A percentile compares a stretch with the other conserved stretches of the same genome.
These are phyloP conservation scores for Heterobasidion irregulare DNA, from an alignment of 1,284 basidiomycete genomes.

Conservation along the genomic window DNA sequence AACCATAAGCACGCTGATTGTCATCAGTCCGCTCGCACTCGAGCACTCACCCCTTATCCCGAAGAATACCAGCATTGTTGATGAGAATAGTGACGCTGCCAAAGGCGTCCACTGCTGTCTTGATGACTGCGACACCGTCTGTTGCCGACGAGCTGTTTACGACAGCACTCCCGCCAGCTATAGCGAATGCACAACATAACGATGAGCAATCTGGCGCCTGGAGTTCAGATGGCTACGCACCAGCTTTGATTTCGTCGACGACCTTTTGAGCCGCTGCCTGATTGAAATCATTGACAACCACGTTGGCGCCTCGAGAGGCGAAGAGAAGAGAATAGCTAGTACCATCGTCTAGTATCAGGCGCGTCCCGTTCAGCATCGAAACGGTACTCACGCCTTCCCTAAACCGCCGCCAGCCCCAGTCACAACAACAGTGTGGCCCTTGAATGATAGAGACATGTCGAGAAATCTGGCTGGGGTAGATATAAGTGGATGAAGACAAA, in stretches of 20 bases:
- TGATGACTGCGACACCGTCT: conserved; percentile 83
- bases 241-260: conserved; percentile 82
- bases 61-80: conserved; percentile 96
- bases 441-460: conserved; percentile 68
- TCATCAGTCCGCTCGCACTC: conserved; percentile 1
- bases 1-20: background rate
- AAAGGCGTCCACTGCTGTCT: conserved; percentile 84
- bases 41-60: conserved; percentile 62
- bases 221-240: conserved; percentile 33
- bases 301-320: conserved; percentile 85
- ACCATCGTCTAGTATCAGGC: background rate
- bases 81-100: conserved; percentile 80
- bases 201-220: background rate
- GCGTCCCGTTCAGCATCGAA: background rate
- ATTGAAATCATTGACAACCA: conserved; percentile 95
- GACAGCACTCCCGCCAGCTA: conserved; percentile 84
- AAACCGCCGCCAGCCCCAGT: conserved; percentile 96
- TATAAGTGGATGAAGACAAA: background rate
- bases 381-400: conserved; percentile 70
- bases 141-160: conserved; percentile 85
- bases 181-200: background rate
- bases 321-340: conserved; percentile 85
- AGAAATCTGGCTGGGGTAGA: background rate
- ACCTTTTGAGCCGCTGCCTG: conserved; percentile 86
- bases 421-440: conserved; percentile 88